phyloP scores from a whole-genome alignment of 345 rosid species.

The Eucalyptus erythrocorys region DNA sequence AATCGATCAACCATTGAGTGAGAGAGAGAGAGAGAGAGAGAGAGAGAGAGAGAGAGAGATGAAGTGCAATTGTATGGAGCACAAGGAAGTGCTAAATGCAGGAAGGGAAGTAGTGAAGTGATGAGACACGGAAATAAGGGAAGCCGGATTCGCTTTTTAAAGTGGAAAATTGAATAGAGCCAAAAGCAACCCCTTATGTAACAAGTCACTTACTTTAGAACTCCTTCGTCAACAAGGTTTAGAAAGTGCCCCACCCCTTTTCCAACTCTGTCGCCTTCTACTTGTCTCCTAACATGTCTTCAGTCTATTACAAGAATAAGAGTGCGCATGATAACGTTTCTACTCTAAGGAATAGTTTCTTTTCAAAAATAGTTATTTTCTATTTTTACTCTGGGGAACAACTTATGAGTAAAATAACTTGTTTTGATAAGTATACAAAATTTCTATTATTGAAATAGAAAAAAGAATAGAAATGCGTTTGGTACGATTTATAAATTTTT shows the following conservation, averaged over 20 bases:
- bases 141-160: background rate
- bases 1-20: background rate
- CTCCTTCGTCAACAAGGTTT: background rate
- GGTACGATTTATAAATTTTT: no score
- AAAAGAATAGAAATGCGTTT: no score
- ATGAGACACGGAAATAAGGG: background rate
- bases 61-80: background rate
- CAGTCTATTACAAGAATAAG: background rate
- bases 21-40: background rate
- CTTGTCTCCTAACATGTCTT: background rate
- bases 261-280: background rate
- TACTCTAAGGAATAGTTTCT: no score
- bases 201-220: background rate
- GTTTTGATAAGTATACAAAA: no score
- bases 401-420: no score
- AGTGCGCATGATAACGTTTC: no score
- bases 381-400: fast-evolving
- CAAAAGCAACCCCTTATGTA: background rate
- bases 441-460: no score
- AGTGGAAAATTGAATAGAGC: background rate
- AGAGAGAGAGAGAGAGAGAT: background rate
- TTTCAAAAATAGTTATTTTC: no score
- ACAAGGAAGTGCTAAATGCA: background rate
- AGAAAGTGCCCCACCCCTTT: background rate
- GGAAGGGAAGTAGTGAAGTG: background rate